A percentile compares a stretch with the other conserved stretches of the same genome.
phyloP scores from a whole-genome alignment of 129 eudicot genomes.

The Helianthus tuberosus region DNA sequence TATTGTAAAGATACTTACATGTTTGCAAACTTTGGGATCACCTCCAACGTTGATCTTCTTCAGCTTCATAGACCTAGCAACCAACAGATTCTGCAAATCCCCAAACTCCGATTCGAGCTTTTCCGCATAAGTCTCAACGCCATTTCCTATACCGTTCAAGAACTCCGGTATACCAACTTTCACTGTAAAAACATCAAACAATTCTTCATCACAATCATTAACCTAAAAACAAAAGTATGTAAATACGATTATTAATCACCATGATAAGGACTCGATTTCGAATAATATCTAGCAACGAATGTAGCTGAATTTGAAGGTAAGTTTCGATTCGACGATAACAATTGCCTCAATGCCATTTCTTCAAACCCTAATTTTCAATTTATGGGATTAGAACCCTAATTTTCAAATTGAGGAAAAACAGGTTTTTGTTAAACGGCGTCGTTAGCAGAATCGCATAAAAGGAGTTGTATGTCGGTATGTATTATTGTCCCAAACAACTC shows the following conservation, averaged over 20 bases:
- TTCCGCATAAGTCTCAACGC: conserved; percentile 68
- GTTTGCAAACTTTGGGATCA: conserved; percentile 58
- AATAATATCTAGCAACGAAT: conserved; percentile 52
- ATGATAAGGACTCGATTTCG: conserved; percentile 60
- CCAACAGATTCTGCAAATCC: conserved; percentile 73
- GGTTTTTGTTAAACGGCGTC: too few relatives aligned
- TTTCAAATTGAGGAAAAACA: too few relatives aligned
- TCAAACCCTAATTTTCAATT: too few relatives aligned
- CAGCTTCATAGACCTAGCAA: conserved; percentile 70
- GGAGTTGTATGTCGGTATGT: too few relatives aligned
- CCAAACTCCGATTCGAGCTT: conserved; percentile 82
- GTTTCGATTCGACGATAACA: not conserved
- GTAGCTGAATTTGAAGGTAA: conserved; percentile 4
- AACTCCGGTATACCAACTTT: conserved; percentile 92
- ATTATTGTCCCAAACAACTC: too few relatives aligned
- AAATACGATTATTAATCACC: conserved; percentile 35
- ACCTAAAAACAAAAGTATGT: not conserved
- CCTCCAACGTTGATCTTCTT: conserved; percentile 57
- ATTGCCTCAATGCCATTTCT: not conserved
- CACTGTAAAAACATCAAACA: conserved; percentile 41
- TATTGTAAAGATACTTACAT: conserved; percentile 37
- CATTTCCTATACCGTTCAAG: conserved; percentile 78
- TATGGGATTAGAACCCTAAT: too few relatives aligned
- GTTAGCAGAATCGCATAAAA: too few relatives aligned
- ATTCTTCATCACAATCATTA: not conserved